Evolutionary conservation across 192 early-diverging fungal species (phyloP).

Genomic region (Mortierella claussenii): DNA sequence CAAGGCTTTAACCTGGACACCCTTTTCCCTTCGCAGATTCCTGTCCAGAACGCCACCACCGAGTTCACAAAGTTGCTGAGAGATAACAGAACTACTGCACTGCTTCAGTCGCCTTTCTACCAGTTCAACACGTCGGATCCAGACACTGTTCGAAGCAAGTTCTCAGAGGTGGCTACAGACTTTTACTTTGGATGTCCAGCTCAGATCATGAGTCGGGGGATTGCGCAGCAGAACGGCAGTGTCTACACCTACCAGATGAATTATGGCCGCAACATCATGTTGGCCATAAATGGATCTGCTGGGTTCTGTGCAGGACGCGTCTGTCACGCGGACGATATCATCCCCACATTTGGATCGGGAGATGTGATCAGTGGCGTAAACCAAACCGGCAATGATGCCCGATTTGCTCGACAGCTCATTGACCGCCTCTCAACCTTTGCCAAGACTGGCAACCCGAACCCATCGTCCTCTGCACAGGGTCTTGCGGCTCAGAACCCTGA

Average conservation of each 20-base stretch:
- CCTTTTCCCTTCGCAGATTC: constrained; percentile 24
- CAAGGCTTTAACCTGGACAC: constrained; percentile 22
- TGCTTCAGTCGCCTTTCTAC: constrained; percentile 7
- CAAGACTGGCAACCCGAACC: constrained; percentile 54
- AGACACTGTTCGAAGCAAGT: constrained; percentile 16
- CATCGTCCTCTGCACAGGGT: background rate
- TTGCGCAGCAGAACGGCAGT: constrained; percentile 11
- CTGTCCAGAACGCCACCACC: background rate
- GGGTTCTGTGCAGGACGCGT: constrained; percentile 1
- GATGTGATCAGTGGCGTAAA: constrained; percentile 1
- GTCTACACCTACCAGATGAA: constrained; percentile 47
- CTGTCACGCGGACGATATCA: constrained; percentile 34
- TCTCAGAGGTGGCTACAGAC: constrained; percentile 17
- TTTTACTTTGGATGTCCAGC: constrained; percentile 46
- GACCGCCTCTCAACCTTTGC: constrained; percentile 50
- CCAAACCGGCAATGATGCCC: constrained; percentile 45
- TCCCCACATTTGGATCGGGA: constrained; percentile 20
- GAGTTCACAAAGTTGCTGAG: background rate
- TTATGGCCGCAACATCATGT: constrained; percentile 20
- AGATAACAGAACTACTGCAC: background rate
- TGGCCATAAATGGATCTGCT: constrained; percentile 8
- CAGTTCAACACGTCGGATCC: constrained; percentile 11
- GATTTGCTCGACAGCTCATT: constrained; percentile 51
- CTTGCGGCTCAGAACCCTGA: constrained; percentile 20
- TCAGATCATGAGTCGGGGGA: constrained; percentile 16